Conservation (phyloP, 768 basidiomycete genomes). For the Tylopilus plumbeoviolaceoides region DNA sequence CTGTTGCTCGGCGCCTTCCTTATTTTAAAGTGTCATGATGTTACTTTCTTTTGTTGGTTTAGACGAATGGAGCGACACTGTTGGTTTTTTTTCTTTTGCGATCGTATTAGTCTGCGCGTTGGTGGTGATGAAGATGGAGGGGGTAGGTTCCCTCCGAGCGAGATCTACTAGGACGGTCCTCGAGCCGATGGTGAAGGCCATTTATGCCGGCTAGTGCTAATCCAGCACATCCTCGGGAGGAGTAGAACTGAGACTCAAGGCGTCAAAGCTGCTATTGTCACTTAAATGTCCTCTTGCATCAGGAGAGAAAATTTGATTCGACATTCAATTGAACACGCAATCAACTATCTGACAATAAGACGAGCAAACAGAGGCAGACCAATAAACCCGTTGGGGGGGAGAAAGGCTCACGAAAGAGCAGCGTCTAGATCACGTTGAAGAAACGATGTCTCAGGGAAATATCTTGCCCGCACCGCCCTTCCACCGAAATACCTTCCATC, state of each 20-base stretch:
- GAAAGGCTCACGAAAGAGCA: slow-evolving; percentile 19
- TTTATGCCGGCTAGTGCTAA: too few relatives aligned
- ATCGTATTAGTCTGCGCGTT: background rate
- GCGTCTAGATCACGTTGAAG: slow-evolving; percentile 46
- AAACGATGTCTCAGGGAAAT: slow-evolving; percentile 67
- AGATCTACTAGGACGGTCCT: too few relatives aligned
- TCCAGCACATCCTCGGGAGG: too few relatives aligned
- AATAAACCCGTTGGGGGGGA: background rate
- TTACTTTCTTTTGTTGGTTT: slow-evolving; percentile 8
- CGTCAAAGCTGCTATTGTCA: too few relatives aligned
- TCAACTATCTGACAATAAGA: background rate
- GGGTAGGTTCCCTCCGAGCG: too few relatives aligned
- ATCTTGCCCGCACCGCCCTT: slow-evolving; percentile 73
- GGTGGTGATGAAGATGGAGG: too few relatives aligned
- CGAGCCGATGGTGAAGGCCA: too few relatives aligned
- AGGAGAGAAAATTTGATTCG: background rate
- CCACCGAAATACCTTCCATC: slow-evolving; percentile 94
- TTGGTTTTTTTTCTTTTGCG: slow-evolving; percentile 17
- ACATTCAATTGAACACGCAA: background rate
- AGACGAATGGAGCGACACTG: too few relatives aligned
- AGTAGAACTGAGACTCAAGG: too few relatives aligned
- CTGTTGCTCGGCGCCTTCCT: slow-evolving; percentile 18
- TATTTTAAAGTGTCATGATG: slow-evolving; percentile 2
- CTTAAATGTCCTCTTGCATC: background rate
- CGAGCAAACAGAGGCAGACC: background rate